These are phyloP conservation scores for Piper longum DNA, from an alignment of 164 flowering plant species.

Conservation along the genomic window DNA sequence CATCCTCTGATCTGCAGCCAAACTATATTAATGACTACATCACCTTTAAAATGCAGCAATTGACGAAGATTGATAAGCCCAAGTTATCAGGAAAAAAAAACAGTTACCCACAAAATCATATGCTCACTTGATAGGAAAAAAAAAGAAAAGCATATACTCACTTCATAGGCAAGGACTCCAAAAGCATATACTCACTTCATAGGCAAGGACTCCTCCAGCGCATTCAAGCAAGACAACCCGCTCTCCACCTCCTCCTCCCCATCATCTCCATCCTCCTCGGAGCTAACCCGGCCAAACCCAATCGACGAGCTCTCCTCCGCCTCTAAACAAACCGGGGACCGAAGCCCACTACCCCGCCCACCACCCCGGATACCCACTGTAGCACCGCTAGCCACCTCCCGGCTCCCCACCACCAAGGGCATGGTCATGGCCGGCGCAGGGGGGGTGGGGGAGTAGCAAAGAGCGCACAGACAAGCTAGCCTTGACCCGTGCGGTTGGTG, in stretches of 20 bases:
- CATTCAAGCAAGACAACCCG: conserved; percentile 21
- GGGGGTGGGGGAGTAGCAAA: not conserved
- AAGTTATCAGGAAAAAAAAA: too few species aligned
- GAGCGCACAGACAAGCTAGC: not conserved
- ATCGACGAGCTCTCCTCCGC: conserved; percentile 35
- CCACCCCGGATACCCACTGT: conserved; percentile 17
- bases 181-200: conserved; percentile 32
- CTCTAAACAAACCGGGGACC: too few species aligned
- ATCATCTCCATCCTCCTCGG: not conserved
- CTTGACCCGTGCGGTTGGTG: not conserved
- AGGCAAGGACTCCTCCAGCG: conserved; percentile 59
- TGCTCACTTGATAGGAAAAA: too few species aligned
- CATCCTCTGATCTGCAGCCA: too few species aligned
- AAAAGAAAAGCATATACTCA: too few species aligned
- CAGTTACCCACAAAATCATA: too few species aligned
- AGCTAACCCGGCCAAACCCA: conserved; percentile 21
- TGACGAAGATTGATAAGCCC: too few species aligned
- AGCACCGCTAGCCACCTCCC: conserved; percentile 36
- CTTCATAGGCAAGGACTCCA: not conserved
- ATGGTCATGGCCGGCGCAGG: not conserved
- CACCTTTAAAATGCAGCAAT: too few species aligned
- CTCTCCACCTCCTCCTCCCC: conserved; percentile 15
- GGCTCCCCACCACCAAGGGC: conserved; percentile 11
- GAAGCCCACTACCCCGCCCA: too few species aligned
- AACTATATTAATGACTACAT: too few species aligned